A percentile compares a stretch with the other conserved stretches of the same genome.
phyloP scores from a whole-genome alignment of 345 rosid species.

The Hibiscus mutabilis region DNA sequence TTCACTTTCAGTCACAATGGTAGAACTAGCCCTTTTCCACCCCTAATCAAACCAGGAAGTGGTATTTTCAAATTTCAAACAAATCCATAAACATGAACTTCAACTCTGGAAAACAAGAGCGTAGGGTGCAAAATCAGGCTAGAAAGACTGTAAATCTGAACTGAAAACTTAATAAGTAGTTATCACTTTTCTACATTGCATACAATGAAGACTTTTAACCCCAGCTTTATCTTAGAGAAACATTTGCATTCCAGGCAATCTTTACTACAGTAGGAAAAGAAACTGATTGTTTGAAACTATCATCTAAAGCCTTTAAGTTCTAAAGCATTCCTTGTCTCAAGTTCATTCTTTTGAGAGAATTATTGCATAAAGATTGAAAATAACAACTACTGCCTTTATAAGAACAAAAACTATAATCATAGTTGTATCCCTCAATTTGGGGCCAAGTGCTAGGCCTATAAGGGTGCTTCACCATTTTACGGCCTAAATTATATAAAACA shows the following conservation, averaged over 20 bases:
- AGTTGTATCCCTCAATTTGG: background rate
- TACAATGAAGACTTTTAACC: background rate
- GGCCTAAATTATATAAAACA: background rate
- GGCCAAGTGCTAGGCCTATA: background rate
- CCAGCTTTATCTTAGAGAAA: background rate
- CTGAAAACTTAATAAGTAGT: background rate
- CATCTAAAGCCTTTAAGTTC: background rate
- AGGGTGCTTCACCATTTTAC: background rate
- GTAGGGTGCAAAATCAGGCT: background rate
- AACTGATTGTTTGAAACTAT: background rate
- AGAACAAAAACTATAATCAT: background rate
- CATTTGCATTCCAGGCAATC: background rate
- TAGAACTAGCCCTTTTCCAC: background rate
- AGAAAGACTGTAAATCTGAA: background rate
- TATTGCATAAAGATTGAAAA: background rate
- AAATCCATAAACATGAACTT: background rate
- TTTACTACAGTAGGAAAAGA: background rate
- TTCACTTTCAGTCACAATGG: background rate
- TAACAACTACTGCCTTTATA: background rate
- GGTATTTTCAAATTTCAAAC: background rate
- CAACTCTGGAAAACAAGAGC: background rate
- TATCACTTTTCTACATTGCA: background rate
- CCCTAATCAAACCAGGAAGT: background rate
- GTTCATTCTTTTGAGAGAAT: background rate
- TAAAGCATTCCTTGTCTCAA: background rate